Base-by-base conservation (phyloP, 169 alveolate genomes). In the Plasmodium relictum region DNA sequence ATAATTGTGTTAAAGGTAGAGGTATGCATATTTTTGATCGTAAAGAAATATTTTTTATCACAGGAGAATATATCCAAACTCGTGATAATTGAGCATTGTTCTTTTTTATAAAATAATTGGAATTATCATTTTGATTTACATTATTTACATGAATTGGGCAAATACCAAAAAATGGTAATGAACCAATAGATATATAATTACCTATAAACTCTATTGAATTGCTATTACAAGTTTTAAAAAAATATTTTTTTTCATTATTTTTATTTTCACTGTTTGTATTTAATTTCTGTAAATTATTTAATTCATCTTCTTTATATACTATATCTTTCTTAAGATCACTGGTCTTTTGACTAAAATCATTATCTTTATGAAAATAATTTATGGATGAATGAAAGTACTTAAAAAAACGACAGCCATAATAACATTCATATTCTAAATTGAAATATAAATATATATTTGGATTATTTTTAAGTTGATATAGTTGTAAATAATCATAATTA, bases 31-130 rank as follows among this genome's bases (percentile, higher is more conserved):
- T 66, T 66, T 66, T 66, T 42, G 74, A 18, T 5, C 58, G 20
- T 20, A 42, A 39, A 20, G 62, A 48, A 22, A 66, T 48, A 59
- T 16, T 66, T 66, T 66, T 66, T 20, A 66, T 66, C 31, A 22
- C 56, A 26, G 74, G 74, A 16, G 74, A 42, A 54, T 66, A 66
- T 1, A 66, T 54, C 74, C 74, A 66, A 66, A 66, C 31, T 66
- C 74, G 52, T 16, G 74, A 66, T 26, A 66, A 39, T 66, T 66
- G 24, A 7, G 74, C 61, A 39, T 48, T 48, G 22, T 4, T 37
- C 9, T 48, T 18, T 66, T 66, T 42, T 31, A 3, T 18, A 66
- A 66, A 66, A 66, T 66, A 48, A 24, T 42, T 66, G 1, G 12
- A 42, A 0, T 66, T 10, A 9, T 42, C 74, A 12, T 39, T 9